Evolutionary conservation across 1,284 basidiomycete genomes (phyloP).

Genomic region (Laetiporus sulphureus): DNA sequence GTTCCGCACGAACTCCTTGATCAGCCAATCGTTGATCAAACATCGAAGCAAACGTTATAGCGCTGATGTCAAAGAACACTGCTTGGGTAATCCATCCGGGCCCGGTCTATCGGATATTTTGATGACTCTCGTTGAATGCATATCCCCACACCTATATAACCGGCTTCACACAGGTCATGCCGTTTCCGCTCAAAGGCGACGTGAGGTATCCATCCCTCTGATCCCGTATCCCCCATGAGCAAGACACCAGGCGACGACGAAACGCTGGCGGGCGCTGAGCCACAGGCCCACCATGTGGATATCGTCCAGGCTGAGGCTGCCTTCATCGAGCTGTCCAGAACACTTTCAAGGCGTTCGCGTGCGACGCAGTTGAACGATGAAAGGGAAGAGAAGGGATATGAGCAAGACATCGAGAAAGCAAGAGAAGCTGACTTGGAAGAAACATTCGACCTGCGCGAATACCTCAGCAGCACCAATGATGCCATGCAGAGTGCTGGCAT

Average conservation of each 20-base stretch:
- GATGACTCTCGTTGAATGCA: too few species aligned
- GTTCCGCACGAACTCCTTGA: too few species aligned
- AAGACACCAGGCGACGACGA: slow-evolving; percentile 26
- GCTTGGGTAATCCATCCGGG: too few species aligned
- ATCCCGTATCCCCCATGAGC: slow-evolving; percentile 13
- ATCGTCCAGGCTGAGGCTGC: slow-evolving; percentile 40
- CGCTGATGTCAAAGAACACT: too few species aligned
- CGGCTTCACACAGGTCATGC: too few species aligned
- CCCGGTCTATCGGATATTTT: too few species aligned
- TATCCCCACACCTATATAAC: too few species aligned
- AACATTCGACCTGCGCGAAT: slow-evolving; percentile 69
- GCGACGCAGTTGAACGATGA: slow-evolving; percentile 15
- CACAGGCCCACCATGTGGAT: slow-evolving; percentile 36
- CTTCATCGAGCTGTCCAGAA: slow-evolving; percentile 46
- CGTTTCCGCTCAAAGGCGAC: too few species aligned
- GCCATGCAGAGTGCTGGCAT: slow-evolving; percentile 67
- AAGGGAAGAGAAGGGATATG: slow-evolving; percentile 9
- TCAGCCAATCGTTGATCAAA: too few species aligned
- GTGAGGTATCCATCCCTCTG: neutral
- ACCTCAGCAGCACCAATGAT: slow-evolving; percentile 64
- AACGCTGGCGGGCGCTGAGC: slow-evolving; percentile 20
- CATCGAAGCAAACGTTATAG: too few species aligned
- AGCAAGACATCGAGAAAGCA: slow-evolving; percentile 44
- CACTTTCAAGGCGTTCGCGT: slow-evolving; percentile 23
- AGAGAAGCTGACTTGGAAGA: slow-evolving; percentile 24